Base-by-base conservation (phyloP, 1,284 basidiomycete genomes). In the Apiotrichum laibachii region DNA sequence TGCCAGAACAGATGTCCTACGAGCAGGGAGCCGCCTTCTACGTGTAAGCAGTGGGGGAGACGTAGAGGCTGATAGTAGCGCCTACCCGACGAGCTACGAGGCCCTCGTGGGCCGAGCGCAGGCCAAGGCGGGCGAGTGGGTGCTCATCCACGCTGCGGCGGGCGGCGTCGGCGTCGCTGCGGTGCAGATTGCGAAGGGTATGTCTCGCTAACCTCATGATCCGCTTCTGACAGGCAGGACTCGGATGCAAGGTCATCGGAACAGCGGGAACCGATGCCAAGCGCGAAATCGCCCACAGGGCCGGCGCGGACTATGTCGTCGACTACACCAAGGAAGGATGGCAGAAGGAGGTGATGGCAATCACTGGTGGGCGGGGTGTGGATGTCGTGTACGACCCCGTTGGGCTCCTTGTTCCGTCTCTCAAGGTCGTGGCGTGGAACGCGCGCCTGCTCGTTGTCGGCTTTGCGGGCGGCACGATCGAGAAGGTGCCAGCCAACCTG, bases 351-450 rank as follows among this genome's bases (percentile, higher is more conserved):
- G 81, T 77, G 31, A 57, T 75, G 88, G 85, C 83, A 54, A 83
- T 83, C 40, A 96, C 92, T 0, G 80, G 79, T 2, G 90, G 89
- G 0, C 86, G 86, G 61, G 93, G 93, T 11, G 93, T 87, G 1
- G 80, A 96, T 71, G 86, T 96, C 37, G 85, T 95, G 26, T 95
- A 87, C 67, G 93, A 96, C 71, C 92, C 92, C 5, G 91, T 96
- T 37, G 92, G 77, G 18, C 57, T 70, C 65, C 64, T 72, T 51
- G 65, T 72, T n/a, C 63, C 66, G 9, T 66, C 70, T 33, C 73
- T 96, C 60, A 95, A 95, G 75, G 93, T 91, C 73, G 92, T 95
- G 58, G 90, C 89, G 1, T 97, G 92, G 88, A 95, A 95, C 76
- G 92, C 92, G 2, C 84, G 95, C 13, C 86, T 90, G 5, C 72